Percentiles rank a stretch among this genome's conserved stretches.
These are phyloP conservation scores for Talaromyces amestolkiae DNA, from an alignment of 2,329 filamentous ascomycete genomes.

Conservation along the genomic window DNA sequence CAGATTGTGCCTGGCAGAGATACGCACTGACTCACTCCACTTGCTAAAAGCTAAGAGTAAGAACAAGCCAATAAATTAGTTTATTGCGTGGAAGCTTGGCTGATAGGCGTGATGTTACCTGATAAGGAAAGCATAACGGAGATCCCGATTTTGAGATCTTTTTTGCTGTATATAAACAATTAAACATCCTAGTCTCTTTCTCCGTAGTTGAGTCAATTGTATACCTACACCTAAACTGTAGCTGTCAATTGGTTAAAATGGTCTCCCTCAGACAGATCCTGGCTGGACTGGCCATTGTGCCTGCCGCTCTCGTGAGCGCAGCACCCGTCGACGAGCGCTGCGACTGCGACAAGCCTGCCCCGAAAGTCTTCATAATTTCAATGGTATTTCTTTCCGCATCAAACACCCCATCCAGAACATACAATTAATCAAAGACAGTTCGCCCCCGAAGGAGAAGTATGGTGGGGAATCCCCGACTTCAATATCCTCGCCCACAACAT, in stretches of 20 bases:
- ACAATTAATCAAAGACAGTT: slow-evolving; percentile 48
- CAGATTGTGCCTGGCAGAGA: background rate
- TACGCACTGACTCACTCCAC: background rate
- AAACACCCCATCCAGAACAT: too few species aligned
- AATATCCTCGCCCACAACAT: slow-evolving; percentile 59
- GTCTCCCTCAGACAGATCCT: background rate
- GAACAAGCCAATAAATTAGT: background rate
- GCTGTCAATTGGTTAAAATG: background rate
- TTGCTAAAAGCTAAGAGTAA: background rate
- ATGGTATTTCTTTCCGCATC: slow-evolving; percentile 17
- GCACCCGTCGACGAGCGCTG: slow-evolving; percentile 11
- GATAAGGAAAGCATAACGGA: background rate
- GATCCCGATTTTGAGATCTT: background rate
- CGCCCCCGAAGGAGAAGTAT: slow-evolving; percentile 59
- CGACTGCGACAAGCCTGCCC: slow-evolving; percentile 28
- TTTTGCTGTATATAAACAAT: background rate
- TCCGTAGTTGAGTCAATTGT: background rate
- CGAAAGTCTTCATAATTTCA: slow-evolving; percentile 44
- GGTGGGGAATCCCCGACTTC: slow-evolving; percentile 58
- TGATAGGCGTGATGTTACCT: slow-evolving; percentile 4
- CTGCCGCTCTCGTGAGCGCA: slow-evolving; percentile 2
- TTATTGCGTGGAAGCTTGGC: background rate
- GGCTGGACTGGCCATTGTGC: slow-evolving; percentile 2
- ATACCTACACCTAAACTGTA: background rate
- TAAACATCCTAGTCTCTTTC: background rate